phyloP scores from a whole-genome alignment of 345 rosid species.

The Euphorbia tirucalli region DNA sequence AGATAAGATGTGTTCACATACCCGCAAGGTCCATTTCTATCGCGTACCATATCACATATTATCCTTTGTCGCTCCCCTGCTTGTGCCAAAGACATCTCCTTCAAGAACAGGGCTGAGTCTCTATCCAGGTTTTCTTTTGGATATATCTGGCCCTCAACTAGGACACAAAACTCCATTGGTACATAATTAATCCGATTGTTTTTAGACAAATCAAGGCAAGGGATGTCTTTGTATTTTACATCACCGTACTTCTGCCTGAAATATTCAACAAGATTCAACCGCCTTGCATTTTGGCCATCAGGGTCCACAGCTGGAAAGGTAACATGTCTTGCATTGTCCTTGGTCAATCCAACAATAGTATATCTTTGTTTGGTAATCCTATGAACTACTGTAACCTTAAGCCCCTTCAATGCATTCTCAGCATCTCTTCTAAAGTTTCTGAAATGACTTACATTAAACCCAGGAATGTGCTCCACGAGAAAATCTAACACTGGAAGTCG shows the following conservation, averaged over 20 bases:
- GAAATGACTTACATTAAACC: slow-evolving; percentile 31
- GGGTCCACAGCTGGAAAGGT: slow-evolving; percentile 46
- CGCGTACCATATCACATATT: slow-evolving; percentile 48
- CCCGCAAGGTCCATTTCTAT: slow-evolving; percentile 67
- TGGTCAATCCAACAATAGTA: slow-evolving; percentile 51
- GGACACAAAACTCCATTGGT: slow-evolving; percentile 78
- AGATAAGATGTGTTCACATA: slow-evolving; percentile 30
- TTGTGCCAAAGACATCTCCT: slow-evolving; percentile 44
- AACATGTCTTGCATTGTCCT: slow-evolving; percentile 29
- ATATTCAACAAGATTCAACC: slow-evolving; percentile 47
- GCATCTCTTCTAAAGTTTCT: slow-evolving; percentile 24
- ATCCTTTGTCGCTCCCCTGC: slow-evolving; percentile 41
- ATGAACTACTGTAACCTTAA: slow-evolving; percentile 68
- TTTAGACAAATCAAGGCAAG: slow-evolving; percentile 70
- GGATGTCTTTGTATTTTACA: slow-evolving; percentile 47
- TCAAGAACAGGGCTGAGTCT: slow-evolving; percentile 39
- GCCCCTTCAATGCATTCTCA: slow-evolving; percentile 45
- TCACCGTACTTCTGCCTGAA: slow-evolving; percentile 54
- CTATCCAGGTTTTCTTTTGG: slow-evolving; percentile 62
- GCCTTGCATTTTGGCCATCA: slow-evolving; percentile 35
- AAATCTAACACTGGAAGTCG: slow-evolving; percentile 55
- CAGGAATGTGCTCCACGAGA: slow-evolving; percentile 40
- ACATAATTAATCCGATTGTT: slow-evolving; percentile 46
- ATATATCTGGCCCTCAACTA: slow-evolving; percentile 76
- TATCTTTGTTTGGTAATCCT: slow-evolving; percentile 60